Base-by-base conservation (phyloP, 2,329 filamentous ascomycete species). In the Neonectria magnoliae region DNA sequence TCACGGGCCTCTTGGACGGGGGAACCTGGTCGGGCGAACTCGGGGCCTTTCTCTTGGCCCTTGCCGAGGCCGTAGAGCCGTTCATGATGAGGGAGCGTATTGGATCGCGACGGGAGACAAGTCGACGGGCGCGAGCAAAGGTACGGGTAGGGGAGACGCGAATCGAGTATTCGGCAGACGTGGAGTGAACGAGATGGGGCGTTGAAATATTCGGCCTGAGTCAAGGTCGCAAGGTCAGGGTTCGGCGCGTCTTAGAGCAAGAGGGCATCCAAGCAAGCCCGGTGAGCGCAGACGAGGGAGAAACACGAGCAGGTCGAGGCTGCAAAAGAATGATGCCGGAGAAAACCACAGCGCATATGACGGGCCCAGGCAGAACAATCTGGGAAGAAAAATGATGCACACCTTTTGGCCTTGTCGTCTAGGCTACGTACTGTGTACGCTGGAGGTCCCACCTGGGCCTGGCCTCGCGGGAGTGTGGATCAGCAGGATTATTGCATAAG, bases 31-130 rank as follows among this genome's bases (percentile, higher is more conserved):
- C 80, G 47, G 81, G 76, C 44, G 81, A 77, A 65, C 80, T 79
- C 38, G 82, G 79, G 31, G 82, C 83, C 76, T 87, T 87, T 74
- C 85, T 83, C 80, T 87, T 87, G 65, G 79, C 78, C 75, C 83
- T 81, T 66, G 79, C 76, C 42, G 79, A 78, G 38, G 77, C 72
- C 63, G 76, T 75, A 59, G 78, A 71, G 64, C 81, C 80, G 69
- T 84, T 84, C 83, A 86, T 85, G 63, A 60, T 73, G 75, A 63
- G 50, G 50, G 45, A 31, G 50, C 52, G 60, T 44, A 63, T 38
- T 58, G 36, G 48, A 48, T 57, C 58, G 27, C 25, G 60, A 57
- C 29, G 54, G 31, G 45, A 44, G 61, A 50, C 18, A 51, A 55
- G 45, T 52, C 50, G 60, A 16, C 18, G 33, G 45, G 42, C 52